phyloP scores from a whole-genome alignment of 768 basidiomycete genomes.

The Mycena rebaudengoi region DNA sequence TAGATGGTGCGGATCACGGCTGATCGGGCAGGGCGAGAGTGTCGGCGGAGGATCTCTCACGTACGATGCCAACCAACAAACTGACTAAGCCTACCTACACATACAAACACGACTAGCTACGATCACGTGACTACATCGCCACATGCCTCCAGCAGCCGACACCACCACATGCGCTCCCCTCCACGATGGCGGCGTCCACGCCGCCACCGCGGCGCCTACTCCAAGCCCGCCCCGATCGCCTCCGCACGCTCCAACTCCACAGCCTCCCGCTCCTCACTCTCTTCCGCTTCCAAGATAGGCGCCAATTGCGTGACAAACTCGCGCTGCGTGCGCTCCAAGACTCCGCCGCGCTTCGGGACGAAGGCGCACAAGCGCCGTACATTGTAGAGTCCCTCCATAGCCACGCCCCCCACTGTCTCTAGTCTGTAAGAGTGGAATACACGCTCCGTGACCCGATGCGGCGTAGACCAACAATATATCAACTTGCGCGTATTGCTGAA shows the following conservation, averaged over 20 bases:
- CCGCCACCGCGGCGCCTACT: background rate
- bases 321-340: background rate
- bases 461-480: conserved; percentile 40
- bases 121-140: too few relatives aligned
- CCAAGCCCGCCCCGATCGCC: background rate
- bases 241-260: background rate
- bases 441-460: conserved; percentile 12
- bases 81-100: too few relatives aligned
- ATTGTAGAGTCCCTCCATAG: background rate
- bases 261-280: background rate
- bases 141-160: too few relatives aligned
- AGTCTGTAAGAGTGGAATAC: conserved; percentile 24
- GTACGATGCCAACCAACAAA: too few relatives aligned
- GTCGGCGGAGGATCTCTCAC: too few relatives aligned
- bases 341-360: conserved; percentile 8
- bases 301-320: background rate
- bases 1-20: too few relatives aligned
- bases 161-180: background rate
- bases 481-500: conserved; percentile 37
- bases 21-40: too few relatives aligned
- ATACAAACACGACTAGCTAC: too few relatives aligned
- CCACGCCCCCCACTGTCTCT: conserved; percentile 2
- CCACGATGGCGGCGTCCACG: background rate
- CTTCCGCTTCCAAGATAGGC: background rate
- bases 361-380: conserved; percentile 2